These are phyloP conservation scores for Daldinia vernicosa DNA, from an alignment of 495 filamentous ascomycete genomes.

Conservation along the genomic window DNA sequence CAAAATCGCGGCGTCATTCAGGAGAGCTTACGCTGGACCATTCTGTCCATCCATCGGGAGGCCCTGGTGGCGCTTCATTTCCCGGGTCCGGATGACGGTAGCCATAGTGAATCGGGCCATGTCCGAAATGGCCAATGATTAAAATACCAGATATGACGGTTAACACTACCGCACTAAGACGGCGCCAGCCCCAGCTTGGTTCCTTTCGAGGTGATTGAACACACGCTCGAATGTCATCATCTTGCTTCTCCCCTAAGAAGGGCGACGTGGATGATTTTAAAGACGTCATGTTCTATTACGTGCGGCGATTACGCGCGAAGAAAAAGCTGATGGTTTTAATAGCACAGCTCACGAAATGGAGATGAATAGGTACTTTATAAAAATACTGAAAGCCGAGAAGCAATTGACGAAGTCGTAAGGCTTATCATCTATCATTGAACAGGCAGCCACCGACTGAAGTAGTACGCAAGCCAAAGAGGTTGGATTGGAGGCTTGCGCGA, in stretches of 20 bases:
- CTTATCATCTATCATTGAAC: not conserved
- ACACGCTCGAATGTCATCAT: not conserved
- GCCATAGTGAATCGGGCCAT: slow-evolving; percentile 7
- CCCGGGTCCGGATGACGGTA: not conserved
- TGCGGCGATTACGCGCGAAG: not conserved
- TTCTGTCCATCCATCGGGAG: slow-evolving; percentile 38
- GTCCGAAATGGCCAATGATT: slow-evolving; percentile 16
- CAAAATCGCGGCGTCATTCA: not conserved
- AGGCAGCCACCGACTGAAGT: not conserved
- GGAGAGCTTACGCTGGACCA: slow-evolving; percentile 40
- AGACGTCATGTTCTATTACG: slow-evolving; percentile 7
- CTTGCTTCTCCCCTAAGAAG: slow-evolving; percentile 23
- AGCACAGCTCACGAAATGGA: not conserved
- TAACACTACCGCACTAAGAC: slow-evolving; percentile 9
- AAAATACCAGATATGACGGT: slow-evolving; percentile 13
- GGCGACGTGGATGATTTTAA: slow-evolving; percentile 5
- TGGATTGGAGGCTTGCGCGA: not conserved
- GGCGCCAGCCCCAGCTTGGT: slow-evolving; percentile 17
- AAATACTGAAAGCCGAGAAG: not conserved
- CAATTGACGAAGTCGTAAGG: not conserved
- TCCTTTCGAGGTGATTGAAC: not conserved
- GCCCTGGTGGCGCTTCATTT: not conserved
- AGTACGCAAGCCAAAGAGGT: not conserved
- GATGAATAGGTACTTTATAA: not conserved
- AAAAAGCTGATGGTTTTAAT: not conserved